Base-by-base conservation (phyloP, 1,284 basidiomycete genomes). In the Tilletia setariae region DNA sequence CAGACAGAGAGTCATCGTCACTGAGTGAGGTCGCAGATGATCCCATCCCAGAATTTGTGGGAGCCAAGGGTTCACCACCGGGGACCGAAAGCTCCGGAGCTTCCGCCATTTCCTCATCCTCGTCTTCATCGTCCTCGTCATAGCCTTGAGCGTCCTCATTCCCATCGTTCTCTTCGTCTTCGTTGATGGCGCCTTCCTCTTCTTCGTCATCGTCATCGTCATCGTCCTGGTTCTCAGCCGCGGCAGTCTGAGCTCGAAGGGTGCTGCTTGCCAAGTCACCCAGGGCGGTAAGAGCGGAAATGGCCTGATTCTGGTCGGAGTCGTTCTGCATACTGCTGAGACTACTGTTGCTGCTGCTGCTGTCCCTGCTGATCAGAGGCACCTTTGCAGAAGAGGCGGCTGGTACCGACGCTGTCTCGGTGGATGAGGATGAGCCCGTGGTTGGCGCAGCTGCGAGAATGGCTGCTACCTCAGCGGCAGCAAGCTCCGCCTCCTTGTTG, bases 381-480 rank as follows among this genome's bases (percentile, higher is more conserved):
- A 13, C 21, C 15, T 53, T 21, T 3, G 8, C 28, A 13, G 51
- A 19, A 13, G 51, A 13, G 13, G 2, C 16, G 23, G 51, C 51
- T 15, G 51, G 23, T 28, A 15, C 21, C 21, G 51, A 21, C 28
- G 51, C 23, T 61, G 30, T 19, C 35, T 40, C 35, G 56, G 56
- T 21, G 15, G 28, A 15, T 25, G 28, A 19, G 28, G 56, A 19
- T 40, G 56, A 25, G 56, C 56, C 56, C 2, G 32, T 35, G 28
- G 30, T 11, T 28, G 56, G 56, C 13, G 56, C 56, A 4, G 56
- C 56, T 30, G 56, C 56, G 56, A 61, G 56, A 30, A 61, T 61
- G 56, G 56, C 56, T 61, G 56, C 56, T 3, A 61, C 56, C 56
- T 61, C 56, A 30, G 28, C 56, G 7, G 30, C 30, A 11, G 32